Conservation (phyloP, 2,329 filamentous ascomycete genomes). For the Cytospora chrysosperma region DNA sequence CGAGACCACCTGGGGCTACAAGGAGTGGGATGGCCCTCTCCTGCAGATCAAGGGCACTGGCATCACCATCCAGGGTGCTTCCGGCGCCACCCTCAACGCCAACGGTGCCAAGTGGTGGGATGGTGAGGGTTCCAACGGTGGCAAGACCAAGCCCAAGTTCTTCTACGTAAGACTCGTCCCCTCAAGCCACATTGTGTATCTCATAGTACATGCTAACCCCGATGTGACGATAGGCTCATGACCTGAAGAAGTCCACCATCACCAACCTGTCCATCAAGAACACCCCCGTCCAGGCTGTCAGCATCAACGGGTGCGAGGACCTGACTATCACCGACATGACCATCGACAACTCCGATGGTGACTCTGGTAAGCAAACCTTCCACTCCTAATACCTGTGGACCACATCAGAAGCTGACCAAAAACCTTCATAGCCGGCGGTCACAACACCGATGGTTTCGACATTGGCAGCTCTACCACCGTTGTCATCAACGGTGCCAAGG, state of each 20-base stretch:
- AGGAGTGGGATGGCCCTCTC: slow-evolving; percentile 64
- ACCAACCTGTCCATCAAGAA: slow-evolving; percentile 51
- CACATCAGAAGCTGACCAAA: not conserved
- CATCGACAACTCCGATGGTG: slow-evolving; percentile 57
- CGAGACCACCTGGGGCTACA: slow-evolving; percentile 63
- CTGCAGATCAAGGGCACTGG: slow-evolving; percentile 57
- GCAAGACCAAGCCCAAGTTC: slow-evolving; percentile 62
- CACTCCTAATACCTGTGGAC: not conserved
- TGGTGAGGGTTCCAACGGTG: slow-evolving; percentile 55
- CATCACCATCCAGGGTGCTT: slow-evolving; percentile 52
- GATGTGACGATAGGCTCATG: slow-evolving; percentile 36
- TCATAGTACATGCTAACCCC: not conserved
- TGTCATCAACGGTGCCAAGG: slow-evolving; percentile 49
- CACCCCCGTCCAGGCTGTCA: slow-evolving; percentile 54
- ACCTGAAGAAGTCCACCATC: slow-evolving; percentile 48
- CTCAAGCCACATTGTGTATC: not conserved
- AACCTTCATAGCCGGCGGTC: slow-evolving; percentile 29
- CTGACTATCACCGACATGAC: slow-evolving; percentile 50
- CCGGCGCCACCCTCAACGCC: slow-evolving; percentile 54
- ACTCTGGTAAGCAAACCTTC: slow-evolving; percentile 29
- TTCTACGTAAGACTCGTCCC: slow-evolving; percentile 41
- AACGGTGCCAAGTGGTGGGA: slow-evolving; percentile 62
- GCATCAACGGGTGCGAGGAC: slow-evolving; percentile 40
- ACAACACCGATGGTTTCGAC: slow-evolving; percentile 57
- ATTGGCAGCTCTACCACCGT: slow-evolving; percentile 46